Base-by-base conservation (phyloP, 805 yeast genomes). In the Lipomyces yamadae region DNA sequence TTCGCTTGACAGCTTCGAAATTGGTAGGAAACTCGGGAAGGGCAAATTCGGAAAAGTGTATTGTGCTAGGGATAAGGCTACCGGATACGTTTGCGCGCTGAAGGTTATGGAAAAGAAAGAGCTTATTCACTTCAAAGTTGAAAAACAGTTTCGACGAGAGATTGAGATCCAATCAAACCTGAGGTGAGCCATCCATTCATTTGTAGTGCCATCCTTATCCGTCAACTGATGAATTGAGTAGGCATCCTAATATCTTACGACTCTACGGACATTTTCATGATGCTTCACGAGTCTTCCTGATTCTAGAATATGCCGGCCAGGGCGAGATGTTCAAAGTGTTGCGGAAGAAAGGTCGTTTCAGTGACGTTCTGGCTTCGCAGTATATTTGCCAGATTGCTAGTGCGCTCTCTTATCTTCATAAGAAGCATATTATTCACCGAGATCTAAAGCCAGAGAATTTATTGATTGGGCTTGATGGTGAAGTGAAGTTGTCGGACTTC, bases 381-480 rank as follows among this genome's bases (percentile, higher is more conserved):
- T 94, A 90, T 77, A 87, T 92, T 5, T 87, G 81, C 70, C 98
- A 95, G 76, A 89, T 92, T 77, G 89, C 97, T 0, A 83, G 84
- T 53, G 97, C 97, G 0, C 82, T 94, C 58, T 78, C 81, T 8
- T 91, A 92, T 74, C 80, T 95, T 70, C 98, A 94, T 77, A 79
- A 84, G 45, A 90, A 88, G 73, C 86, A 88, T 70, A 87, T 95
- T 56, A 90, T 94, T 34, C 99, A 94, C 75, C 83, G 98, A 67
- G 99, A 94, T 75, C 86, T 94, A 70, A 94, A 94, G 77, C 98
- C 98, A 0, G 98, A 95, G 76, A 94, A 94, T 73, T 90, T 94
- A 60, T 78, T 94, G 55, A 80, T 94, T 10, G 91, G 92, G 5
- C 83, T 87, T 67, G 86, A 91, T 74, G 90, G 92, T 70, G 85